Conservation (phyloP, 2,329 filamentous ascomycete genomes). For the Beauveria medogensis region DNA sequence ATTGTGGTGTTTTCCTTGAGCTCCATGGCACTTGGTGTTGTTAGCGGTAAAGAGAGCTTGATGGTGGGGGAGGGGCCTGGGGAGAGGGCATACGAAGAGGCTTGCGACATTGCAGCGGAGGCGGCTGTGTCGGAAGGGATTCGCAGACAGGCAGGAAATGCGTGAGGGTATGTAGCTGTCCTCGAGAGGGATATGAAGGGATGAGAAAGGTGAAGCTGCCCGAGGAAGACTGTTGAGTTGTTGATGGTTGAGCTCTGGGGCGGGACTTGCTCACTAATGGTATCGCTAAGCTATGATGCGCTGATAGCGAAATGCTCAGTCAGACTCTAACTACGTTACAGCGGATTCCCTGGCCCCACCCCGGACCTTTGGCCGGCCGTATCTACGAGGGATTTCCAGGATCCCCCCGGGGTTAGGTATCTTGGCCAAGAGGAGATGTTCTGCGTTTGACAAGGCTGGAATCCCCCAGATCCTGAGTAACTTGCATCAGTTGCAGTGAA, state of each 20-base stretch:
- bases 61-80: conserved; percentile 11
- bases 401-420: not conserved
- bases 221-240: conserved; percentile 6
- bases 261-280: conserved; percentile 10
- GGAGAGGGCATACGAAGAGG: conserved; percentile 29
- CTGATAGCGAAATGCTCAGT: conserved; percentile 11
- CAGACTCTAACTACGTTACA: conserved; percentile 10
- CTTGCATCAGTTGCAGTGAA: not conserved
- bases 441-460: not conserved
- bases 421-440: not conserved
- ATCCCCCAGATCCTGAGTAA: not conserved
- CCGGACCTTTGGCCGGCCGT: conserved; percentile 8
- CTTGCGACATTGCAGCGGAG: conserved; percentile 15
- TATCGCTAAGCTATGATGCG: conserved; percentile 12
- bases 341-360: conserved; percentile 1
- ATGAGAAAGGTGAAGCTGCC: not conserved
- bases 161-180: not conserved
- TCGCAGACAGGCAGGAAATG: not conserved
- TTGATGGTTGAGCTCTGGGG: conserved; percentile 1
- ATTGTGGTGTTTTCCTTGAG: conserved; percentile 98
- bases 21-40: conserved; percentile 63
- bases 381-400: conserved; percentile 13
- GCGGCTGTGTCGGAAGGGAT: conserved; percentile 3
- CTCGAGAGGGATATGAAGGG: not conserved
- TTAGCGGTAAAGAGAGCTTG: conserved; percentile 8